Percentiles rank a stretch among this genome's conserved stretches.
These are phyloP conservation scores for Rubus parviflorus DNA, from an alignment of 306 rosid genomes.

Conservation along the genomic window DNA sequence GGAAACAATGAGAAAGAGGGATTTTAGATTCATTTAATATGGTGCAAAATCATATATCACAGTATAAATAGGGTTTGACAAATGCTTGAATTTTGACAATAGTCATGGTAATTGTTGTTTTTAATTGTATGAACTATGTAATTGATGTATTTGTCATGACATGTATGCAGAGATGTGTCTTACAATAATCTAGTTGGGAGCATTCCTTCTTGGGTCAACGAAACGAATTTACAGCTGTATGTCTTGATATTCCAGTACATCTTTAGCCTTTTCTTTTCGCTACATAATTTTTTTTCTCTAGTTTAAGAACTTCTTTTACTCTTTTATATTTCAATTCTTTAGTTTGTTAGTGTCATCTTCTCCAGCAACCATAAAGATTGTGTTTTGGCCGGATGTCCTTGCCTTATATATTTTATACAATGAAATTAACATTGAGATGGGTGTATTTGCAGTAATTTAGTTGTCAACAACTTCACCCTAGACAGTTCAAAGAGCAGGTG, in stretches of 20 bases:
- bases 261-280: background rate
- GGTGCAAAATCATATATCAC: background rate
- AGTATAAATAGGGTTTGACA: background rate
- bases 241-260: conserved; percentile 16
- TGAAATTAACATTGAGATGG: conserved; percentile 27
- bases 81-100: background rate
- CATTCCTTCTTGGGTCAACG: conserved; percentile 73
- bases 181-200: conserved; percentile 72
- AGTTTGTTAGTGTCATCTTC: background rate
- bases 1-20: background rate
- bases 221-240: conserved; percentile 52
- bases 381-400: background rate
- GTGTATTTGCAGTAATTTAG: conserved; percentile 60
- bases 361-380: background rate
- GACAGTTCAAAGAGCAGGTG: conserved; percentile 58
- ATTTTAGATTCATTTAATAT: background rate
- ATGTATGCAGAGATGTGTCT: conserved; percentile 73
- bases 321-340: background rate
- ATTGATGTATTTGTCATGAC: conserved; percentile 13
- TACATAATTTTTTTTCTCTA: background rate
- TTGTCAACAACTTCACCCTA: conserved; percentile 69
- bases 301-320: background rate
- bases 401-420: background rate
- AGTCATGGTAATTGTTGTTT: background rate
- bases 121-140: background rate